Evolutionary conservation across 371 early-diverging fungal genomes (phyloP).

Genomic region (Mortierella sp.): DNA sequence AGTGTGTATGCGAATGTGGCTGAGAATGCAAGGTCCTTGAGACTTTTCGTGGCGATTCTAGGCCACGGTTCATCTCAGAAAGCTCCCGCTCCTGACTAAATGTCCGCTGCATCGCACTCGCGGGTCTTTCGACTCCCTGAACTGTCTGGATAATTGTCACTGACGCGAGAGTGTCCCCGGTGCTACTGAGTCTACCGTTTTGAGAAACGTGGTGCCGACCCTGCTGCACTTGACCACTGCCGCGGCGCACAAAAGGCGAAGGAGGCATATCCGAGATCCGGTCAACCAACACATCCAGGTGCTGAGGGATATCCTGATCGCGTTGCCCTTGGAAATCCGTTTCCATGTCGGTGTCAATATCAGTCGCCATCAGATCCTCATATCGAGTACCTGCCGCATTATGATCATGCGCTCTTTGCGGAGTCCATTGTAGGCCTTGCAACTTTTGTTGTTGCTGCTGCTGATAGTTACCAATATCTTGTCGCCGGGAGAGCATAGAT

Average conservation of each 20-base stretch:
- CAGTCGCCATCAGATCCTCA: conserved; percentile 18
- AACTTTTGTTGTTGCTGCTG: not conserved
- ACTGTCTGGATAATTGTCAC: conserved; percentile 28
- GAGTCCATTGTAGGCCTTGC: not conserved
- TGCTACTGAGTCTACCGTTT: not conserved
- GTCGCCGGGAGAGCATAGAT: conserved; percentile 7
- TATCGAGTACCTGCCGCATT: not conserved
- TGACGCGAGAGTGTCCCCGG: not conserved
- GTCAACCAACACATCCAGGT: conserved; percentile 22
- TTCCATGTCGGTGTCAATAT: conserved; percentile 29
- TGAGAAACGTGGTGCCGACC: not conserved
- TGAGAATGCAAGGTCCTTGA: conserved; percentile 7
- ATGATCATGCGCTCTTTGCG: not conserved
- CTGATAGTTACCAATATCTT: not conserved
- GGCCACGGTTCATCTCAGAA: conserved; percentile 15
- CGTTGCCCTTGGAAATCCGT: not conserved
- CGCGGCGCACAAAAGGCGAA: not conserved
- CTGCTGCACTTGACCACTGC: not conserved
- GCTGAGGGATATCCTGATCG: conserved; percentile 14
- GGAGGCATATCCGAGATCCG: conserved; percentile 17
- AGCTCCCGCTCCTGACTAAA: conserved; percentile 32
- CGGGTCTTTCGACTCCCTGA: conserved; percentile 39
- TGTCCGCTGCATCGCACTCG: conserved; percentile 43
- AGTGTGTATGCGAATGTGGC: not conserved
- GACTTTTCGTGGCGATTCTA: conserved; percentile 27